phyloP scores from a whole-genome alignment of 2,329 filamentous ascomycete genomes.

The Cladosporium sp. region DNA sequence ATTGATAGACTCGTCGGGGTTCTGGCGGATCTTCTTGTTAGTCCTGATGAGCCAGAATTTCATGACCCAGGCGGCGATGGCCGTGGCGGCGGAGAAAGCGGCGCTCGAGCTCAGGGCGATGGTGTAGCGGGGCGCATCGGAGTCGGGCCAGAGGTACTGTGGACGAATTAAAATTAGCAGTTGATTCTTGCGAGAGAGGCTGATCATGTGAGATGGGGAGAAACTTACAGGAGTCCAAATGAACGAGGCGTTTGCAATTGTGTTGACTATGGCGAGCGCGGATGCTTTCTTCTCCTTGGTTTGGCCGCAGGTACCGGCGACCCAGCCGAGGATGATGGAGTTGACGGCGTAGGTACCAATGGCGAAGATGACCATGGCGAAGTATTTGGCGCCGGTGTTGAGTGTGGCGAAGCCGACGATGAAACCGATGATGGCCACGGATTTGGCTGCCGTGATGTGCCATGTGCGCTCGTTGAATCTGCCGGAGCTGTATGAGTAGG shows the following conservation, averaged over 20 bases:
- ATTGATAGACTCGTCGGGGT: conserved; percentile 25
- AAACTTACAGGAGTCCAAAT: conserved; percentile 42
- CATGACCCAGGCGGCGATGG: conserved; percentile 42
- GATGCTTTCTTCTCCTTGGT: conserved; percentile 49
- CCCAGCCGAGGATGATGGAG: conserved; percentile 47
- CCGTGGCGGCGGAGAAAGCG: conserved; percentile 41
- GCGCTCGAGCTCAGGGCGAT: conserved; percentile 45
- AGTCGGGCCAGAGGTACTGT: conserved; percentile 45
- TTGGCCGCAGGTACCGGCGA: conserved; percentile 41
- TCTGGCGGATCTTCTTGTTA: conserved; percentile 37
- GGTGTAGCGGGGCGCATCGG: conserved; percentile 42
- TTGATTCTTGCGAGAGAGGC: neutral
- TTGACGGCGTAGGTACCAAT: conserved; percentile 44
- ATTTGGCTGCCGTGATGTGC: conserved; percentile 37
- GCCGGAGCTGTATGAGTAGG: conserved; percentile 33
- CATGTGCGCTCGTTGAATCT: conserved; percentile 38
- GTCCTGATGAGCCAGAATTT: conserved; percentile 38
- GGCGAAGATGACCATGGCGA: conserved; percentile 18
- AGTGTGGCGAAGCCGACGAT: conserved; percentile 33
- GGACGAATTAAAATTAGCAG: neutral
- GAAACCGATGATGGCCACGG: conserved; percentile 35
- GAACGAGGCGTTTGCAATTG: conserved; percentile 45
- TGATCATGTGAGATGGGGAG: neutral
- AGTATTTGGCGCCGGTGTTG: conserved; percentile 32
- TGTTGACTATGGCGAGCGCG: conserved; percentile 47